A percentile compares a stretch with the other conserved stretches of the same genome.
These are phyloP conservation scores for Hyphopichia khmerensis DNA, from an alignment of 1,139 yeast species.

Conservation along the genomic window DNA sequence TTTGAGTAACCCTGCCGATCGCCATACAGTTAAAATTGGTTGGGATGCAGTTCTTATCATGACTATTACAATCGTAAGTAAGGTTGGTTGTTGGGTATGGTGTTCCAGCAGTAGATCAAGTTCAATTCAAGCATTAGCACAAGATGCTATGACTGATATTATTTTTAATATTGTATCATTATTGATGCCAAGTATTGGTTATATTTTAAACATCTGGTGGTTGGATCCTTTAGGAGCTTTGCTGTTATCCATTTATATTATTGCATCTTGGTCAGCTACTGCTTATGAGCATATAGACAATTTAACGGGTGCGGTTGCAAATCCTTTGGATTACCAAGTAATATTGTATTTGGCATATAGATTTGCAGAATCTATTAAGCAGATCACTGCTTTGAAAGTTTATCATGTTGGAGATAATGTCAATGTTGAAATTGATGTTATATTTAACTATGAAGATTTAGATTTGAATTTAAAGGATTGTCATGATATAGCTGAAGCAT, in stretches of 20 bases:
- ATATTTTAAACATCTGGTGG: conserved; percentile 59
- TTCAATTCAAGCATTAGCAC: conserved; percentile 76
- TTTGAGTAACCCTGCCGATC: conserved; percentile 26
- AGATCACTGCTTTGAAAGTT: conserved; percentile 66
- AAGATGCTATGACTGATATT: conserved; percentile 78
- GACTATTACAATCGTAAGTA: conserved; percentile 60
- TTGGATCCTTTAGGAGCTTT: conserved; percentile 71
- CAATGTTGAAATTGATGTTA: conserved; percentile 75
- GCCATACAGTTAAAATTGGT: conserved; percentile 49
- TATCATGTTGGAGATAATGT: conserved; percentile 79
- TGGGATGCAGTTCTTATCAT: conserved; percentile 58
- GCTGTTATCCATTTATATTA: conserved; percentile 58
- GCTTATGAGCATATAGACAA: conserved; percentile 74
- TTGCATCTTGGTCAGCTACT: conserved; percentile 60
- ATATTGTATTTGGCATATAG: conserved; percentile 65
- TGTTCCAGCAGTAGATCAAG: conserved; percentile 64
- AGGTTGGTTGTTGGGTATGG: conserved; percentile 63
- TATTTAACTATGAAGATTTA: conserved; percentile 48
- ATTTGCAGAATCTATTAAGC: conserved; percentile 66
- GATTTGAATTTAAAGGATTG: conserved; percentile 59
- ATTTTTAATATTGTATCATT: conserved; percentile 69
- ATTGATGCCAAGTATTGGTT: conserved; percentile 66
- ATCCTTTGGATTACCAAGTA: conserved; percentile 61
- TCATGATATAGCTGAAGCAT: conserved; percentile 79
- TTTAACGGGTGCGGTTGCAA: conserved; percentile 73